phyloP scores from a whole-genome alignment of 345 rosid genomes.

The Chamaenerion angustifolium region DNA sequence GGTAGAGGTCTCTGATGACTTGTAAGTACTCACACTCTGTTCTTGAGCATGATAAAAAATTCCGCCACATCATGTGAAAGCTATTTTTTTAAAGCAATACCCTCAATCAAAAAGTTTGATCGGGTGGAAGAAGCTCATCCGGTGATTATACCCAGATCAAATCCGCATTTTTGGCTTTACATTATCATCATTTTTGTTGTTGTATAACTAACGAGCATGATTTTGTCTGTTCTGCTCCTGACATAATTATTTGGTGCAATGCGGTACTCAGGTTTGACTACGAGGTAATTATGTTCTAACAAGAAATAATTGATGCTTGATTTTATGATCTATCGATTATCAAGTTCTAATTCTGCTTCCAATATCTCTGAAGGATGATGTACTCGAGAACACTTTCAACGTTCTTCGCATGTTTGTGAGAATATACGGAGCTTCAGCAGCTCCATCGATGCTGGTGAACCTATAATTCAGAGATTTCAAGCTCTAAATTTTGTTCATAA shows the following conservation, averaged over 20 bases:
- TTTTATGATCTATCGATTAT: neutral
- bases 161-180: no score
- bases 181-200: no score
- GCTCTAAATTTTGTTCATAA: neutral
- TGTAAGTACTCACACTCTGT: conserved; percentile 24
- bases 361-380: conserved; percentile 53
- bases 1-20: conserved; percentile 82
- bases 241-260: neutral
- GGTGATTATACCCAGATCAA: no score
- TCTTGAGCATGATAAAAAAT: no score
- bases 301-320: neutral
- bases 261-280: conserved; percentile 50
- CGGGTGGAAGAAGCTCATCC: no score
- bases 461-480: conserved; percentile 4
- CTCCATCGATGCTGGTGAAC: conserved; percentile 57
- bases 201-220: neutral
- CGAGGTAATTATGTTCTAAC: conserved; percentile 32
- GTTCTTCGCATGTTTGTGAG: conserved; percentile 68
- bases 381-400: conserved; percentile 65
- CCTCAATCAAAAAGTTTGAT: no score
- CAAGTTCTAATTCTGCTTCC: conserved; percentile 5
- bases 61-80: no score
- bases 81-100: no score
- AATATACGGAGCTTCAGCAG: conserved; percentile 55
- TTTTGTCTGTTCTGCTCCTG: neutral